Evolutionary conservation across 345 rosid species (phyloP).

Genomic region (Erodium maritimum): DNA sequence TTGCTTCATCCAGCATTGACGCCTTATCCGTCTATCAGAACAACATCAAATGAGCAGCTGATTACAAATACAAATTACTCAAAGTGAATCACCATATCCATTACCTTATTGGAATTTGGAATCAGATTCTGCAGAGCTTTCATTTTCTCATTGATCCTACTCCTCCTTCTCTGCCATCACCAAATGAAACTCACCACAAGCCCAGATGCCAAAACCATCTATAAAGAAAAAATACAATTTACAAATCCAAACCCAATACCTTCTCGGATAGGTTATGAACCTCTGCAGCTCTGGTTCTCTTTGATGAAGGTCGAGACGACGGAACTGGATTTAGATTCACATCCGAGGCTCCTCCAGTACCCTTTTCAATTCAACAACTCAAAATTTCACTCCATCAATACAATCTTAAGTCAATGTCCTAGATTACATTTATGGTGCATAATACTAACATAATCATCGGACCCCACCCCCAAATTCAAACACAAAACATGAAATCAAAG

Average conservation of each 20-base stretch:
- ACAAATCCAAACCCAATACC: constrained; percentile 20
- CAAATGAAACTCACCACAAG: constrained; percentile 4
- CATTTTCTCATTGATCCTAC: constrained; percentile 75
- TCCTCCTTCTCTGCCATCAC: constrained; percentile 49
- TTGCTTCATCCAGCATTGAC: constrained; percentile 80
- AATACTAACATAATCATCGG: too few relatives aligned
- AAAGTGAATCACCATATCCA: background rate
- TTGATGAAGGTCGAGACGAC: constrained; percentile 32
- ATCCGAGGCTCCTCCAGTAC: constrained; percentile 18
- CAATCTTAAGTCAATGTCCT: too few relatives aligned
- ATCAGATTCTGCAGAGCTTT: constrained; percentile 65
- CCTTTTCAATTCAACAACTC: constrained; percentile 17
- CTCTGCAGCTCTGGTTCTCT: constrained; percentile 62
- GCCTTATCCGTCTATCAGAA: constrained; percentile 60
- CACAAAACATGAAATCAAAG: background rate
- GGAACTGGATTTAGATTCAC: constrained; percentile 19
- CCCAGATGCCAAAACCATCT: constrained; percentile 2
- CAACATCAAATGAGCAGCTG: background rate
- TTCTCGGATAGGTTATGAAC: constrained; percentile 72
- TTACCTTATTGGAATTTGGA: constrained; percentile 73
- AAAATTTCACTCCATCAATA: background rate
- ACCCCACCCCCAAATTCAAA: too few relatives aligned
- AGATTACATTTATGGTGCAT: too few relatives aligned
- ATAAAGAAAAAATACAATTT: constrained; percentile 4
- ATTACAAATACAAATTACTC: background rate